Conservation (phyloP, 352 stramenopile genomes). For the Blastocystis sp. region DNA sequence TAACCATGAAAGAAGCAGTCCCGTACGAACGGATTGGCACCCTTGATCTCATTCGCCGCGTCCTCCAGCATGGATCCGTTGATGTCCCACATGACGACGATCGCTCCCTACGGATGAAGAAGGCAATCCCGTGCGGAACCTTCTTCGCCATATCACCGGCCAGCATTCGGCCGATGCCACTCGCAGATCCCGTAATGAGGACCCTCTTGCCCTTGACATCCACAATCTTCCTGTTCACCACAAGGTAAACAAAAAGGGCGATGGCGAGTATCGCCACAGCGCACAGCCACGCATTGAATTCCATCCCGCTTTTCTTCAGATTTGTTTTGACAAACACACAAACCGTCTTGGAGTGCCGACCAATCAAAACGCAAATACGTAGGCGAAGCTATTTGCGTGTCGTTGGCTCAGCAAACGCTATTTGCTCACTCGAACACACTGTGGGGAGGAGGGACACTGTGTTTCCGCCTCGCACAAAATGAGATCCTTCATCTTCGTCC, state of each 20-base stretch:
- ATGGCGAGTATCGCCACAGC: neutral
- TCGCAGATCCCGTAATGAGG: constrained; percentile 72
- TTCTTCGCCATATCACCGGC: constrained; percentile 71
- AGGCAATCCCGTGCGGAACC: neutral
- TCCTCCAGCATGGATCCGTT: constrained; percentile 65
- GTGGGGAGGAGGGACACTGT: no score
- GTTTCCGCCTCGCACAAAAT: no score
- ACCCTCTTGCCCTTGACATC: constrained; percentile 71
- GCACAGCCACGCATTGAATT: neutral
- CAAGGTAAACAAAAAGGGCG: neutral
- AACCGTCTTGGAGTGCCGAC: neutral
- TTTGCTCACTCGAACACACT: no score
- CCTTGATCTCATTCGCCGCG: constrained; percentile 61
- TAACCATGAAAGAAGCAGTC: neutral
- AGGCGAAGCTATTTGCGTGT: neutral
- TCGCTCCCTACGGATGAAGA: constrained; percentile 8
- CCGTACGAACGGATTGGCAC: neutral
- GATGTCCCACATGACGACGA: constrained; percentile 70
- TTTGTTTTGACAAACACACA: neutral
- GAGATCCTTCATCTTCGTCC: no score
- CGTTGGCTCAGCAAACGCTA: no score
- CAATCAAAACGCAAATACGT: constrained; percentile 8
- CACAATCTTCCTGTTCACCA: constrained; percentile 50
- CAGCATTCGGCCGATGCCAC: constrained; percentile 72
- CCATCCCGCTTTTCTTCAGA: neutral